Evolutionary conservation across 2,329 filamentous ascomycete genomes (phyloP).

Genomic region (Trichophyton simii): DNA sequence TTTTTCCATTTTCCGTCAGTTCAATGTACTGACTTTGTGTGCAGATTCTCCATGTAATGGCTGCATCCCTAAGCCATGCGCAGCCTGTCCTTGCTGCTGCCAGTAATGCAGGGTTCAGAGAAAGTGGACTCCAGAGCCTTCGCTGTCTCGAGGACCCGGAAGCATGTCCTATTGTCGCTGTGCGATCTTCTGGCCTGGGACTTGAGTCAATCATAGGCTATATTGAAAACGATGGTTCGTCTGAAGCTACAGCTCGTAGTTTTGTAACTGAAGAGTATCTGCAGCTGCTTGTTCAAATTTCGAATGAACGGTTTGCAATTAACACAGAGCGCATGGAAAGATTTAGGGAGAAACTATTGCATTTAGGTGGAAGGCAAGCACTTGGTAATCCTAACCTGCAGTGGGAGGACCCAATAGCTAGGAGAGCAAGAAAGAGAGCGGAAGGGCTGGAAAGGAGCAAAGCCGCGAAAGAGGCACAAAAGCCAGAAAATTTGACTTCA

Average conservation of each 20-base stretch:
- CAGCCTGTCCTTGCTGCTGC: constrained; percentile 64
- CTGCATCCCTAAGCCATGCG: constrained; percentile 61
- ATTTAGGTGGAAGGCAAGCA: constrained; percentile 13
- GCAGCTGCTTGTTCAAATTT: constrained; percentile 51
- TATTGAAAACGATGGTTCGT: constrained; percentile 16
- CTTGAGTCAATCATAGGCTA: constrained; percentile 70
- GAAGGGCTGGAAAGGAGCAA: constrained; percentile 30
- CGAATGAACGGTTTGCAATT: constrained; percentile 47
- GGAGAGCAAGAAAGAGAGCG: constrained; percentile 30
- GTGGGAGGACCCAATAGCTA: constrained; percentile 29
- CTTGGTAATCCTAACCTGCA: constrained; percentile 7
- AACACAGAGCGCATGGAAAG: constrained; percentile 31
- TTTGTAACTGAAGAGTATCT: constrained; percentile 59
- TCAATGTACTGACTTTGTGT: background rate
- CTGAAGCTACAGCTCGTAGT: constrained; percentile 32
- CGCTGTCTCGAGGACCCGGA: constrained; percentile 36
- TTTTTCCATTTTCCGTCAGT: background rate
- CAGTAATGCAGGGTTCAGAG: constrained; percentile 71
- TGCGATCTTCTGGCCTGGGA: constrained; percentile 69
- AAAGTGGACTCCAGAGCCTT: constrained; percentile 62
- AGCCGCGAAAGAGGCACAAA: constrained; percentile 7
- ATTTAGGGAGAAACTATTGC: constrained; percentile 23
- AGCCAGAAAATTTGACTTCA: background rate
- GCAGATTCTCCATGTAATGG: constrained; percentile 79
- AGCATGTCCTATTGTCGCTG: constrained; percentile 62